phyloP scores from a whole-genome alignment of 495 filamentous ascomycete genomes.

The Lasiosphaeria miniovina region DNA sequence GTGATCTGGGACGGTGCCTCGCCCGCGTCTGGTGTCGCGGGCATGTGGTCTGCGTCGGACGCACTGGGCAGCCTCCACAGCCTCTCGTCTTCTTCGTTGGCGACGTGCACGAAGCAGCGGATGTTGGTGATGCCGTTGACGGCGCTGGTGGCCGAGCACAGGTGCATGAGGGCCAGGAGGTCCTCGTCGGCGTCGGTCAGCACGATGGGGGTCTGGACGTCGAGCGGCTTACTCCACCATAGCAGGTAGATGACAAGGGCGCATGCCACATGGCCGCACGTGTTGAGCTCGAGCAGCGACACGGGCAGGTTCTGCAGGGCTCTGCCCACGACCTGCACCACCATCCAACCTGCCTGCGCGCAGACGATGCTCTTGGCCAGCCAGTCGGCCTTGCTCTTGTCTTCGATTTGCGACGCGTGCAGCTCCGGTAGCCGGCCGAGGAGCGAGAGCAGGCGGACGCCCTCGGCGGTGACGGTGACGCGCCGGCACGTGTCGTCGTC shows the following conservation, averaged over 20 bases:
- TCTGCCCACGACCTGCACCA: constrained; percentile 28
- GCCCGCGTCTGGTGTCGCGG: background rate
- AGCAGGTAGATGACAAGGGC: constrained; percentile 32
- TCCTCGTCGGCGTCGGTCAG: constrained; percentile 3
- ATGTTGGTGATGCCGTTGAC: constrained; percentile 10
- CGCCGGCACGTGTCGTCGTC: background rate
- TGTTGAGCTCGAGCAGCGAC: constrained; percentile 38
- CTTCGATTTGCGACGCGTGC: constrained; percentile 7
- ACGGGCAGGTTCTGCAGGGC: constrained; percentile 19
- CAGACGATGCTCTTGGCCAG: constrained; percentile 14
- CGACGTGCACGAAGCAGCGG: constrained; percentile 11
- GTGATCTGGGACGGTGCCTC: background rate
- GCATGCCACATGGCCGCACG: constrained; percentile 36
- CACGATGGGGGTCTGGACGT: constrained; percentile 9
- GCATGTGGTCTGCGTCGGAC: background rate
- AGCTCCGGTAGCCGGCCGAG: constrained; percentile 6
- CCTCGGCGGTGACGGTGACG: constrained; percentile 2
- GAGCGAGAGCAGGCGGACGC: constrained; percentile 7
- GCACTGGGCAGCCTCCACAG: background rate
- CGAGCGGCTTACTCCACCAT: constrained; percentile 17
- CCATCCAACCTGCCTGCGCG: constrained; percentile 35
- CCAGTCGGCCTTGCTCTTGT: constrained; percentile 19
- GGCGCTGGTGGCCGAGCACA: constrained; percentile 5
- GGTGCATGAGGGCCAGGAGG: constrained; percentile 9
- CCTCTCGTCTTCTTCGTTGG: background rate